Base-by-base conservation (phyloP, 2,329 filamentous ascomycete species). In the Colletotrichum noveboracense region DNA sequence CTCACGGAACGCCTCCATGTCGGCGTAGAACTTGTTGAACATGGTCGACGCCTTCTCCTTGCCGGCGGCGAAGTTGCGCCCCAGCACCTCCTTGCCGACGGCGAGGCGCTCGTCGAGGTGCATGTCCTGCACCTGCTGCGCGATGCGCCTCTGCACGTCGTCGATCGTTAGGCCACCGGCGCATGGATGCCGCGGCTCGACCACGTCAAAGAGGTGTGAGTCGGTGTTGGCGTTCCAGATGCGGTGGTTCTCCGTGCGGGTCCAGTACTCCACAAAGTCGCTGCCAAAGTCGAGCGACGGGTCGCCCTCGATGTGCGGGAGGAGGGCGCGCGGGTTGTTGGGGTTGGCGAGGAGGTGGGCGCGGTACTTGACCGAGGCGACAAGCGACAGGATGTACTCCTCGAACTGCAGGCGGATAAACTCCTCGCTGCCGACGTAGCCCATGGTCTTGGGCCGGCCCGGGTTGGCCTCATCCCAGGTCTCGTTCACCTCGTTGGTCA, bases 371-470 rank as follows among this genome's bases (percentile, higher is more conserved):
- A 96, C 94, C 1, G 95, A 93, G 0, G 96, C 95, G 58, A 98
- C 91, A 77, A 99, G 90, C 0, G 96, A 95, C 28, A 98, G 90
- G 7, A 99, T 90, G 82, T 99, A 99, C 81, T 98, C 96, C 85
- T 99, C 97, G 77, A 99, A 99, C 81, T 98, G 96, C 55, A 98
- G 91, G 34, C 97, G 92, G 80, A 99, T 99, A 81, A 98, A 98
- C 83, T 98, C 97, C 85, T 99, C 97, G 77, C 96, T 98, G 34
- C 97, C 97, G 48, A 95, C 93, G 81, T 98, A 99, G 34, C 96
- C 96, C 88, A 98, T 93, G 3, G 95, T 98, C 81, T 96, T 98
- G n/a, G 97, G 97, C 64, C 95, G 91, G 77, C 92, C 92, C 0
- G 97, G 97, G 81, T 98, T 96, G 6, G 92, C 88, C 56, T 98